These are phyloP conservation scores for Solanum neorickii DNA, from an alignment of 257 asterid genomes.

Conservation along the genomic window DNA sequence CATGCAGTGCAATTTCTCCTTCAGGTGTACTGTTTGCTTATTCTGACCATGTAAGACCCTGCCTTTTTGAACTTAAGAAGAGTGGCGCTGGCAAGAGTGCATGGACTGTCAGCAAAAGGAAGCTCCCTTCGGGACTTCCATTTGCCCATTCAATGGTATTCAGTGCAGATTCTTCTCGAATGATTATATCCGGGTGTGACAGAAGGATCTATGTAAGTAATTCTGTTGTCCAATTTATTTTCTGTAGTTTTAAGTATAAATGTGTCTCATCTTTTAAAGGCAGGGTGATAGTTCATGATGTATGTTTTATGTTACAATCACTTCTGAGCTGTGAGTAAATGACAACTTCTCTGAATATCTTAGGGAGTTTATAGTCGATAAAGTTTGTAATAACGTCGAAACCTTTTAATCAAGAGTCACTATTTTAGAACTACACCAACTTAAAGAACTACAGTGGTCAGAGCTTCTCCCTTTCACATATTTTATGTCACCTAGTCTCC, in stretches of 20 bases:
- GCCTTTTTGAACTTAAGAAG: conserved; percentile 62
- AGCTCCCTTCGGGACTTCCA: conserved; percentile 56
- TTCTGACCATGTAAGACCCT: conserved; percentile 77
- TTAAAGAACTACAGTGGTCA: background rate
- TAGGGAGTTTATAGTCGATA: background rate
- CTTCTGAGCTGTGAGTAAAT: background rate
- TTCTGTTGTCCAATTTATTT: background rate
- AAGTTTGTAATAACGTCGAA: background rate
- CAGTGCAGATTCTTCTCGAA: conserved; percentile 71
- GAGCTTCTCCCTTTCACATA: background rate
- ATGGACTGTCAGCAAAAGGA: conserved; percentile 57
- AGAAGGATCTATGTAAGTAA: conserved; percentile 66
- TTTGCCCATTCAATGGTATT: conserved; percentile 80
- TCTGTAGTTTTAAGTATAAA: background rate
- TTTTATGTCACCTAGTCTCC: background rate
- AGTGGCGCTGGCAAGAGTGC: conserved; percentile 33
- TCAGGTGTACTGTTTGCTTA: conserved; percentile 74
- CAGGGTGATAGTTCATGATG: background rate
- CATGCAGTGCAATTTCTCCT: conserved; percentile 83
- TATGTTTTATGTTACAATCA: background rate
- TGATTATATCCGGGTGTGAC: conserved; percentile 82
- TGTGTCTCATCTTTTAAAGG: background rate
- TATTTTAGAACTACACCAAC: background rate
- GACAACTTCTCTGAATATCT: background rate
- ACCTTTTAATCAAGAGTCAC: background rate